Conservation (phyloP, 2,329 filamentous ascomycete genomes). For the Calonectria ilicicola region DNA sequence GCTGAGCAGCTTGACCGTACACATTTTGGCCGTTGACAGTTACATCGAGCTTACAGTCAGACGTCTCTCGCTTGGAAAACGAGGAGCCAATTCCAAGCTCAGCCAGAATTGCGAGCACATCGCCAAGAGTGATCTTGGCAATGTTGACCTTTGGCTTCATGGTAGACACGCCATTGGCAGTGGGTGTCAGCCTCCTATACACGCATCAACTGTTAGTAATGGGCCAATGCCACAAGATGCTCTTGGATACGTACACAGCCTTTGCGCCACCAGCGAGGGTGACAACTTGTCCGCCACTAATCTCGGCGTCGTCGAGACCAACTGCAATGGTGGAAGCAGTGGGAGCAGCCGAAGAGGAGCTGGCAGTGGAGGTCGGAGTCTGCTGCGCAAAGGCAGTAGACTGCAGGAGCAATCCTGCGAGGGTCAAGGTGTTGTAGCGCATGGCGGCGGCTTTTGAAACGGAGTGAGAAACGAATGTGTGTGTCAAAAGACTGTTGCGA, state of each 20-base stretch:
- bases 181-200: neutral
- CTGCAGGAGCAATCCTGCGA: neutral
- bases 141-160: neutral
- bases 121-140: neutral
- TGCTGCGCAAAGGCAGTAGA: neutral
- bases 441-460: neutral
- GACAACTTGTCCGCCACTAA: neutral
- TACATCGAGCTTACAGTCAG: neutral
- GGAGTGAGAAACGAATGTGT: neutral
- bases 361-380: neutral
- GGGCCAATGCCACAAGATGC: fast-evolving
- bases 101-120: neutral
- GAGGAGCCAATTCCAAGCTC: neutral
- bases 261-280: too few relatives aligned
- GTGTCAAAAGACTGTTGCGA: neutral
- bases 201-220: neutral
- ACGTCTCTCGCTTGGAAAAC: neutral
- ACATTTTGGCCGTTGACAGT: neutral
- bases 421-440: neutral
- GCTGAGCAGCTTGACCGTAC: neutral
- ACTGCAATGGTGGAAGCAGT: too few relatives aligned
- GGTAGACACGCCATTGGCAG: too few relatives aligned
- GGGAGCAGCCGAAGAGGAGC: too few relatives aligned
- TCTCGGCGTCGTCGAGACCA: neutral
- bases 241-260: neutral